A percentile compares a stretch with the other conserved stretches of the same genome.
These are phyloP conservation scores for Pythium sp. DNA, from an alignment of 352 stramenopile species.

Conservation along the genomic window DNA sequence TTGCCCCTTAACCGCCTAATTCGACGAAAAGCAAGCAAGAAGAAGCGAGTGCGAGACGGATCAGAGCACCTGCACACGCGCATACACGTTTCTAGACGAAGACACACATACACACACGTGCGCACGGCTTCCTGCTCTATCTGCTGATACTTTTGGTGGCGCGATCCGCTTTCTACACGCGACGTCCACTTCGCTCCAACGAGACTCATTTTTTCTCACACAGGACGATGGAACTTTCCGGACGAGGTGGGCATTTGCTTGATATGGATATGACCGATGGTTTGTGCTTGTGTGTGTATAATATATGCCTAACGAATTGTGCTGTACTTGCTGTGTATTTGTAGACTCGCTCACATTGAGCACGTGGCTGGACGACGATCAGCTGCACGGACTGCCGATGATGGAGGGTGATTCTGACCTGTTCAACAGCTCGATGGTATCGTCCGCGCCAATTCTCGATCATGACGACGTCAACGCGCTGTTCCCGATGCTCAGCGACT, in stretches of 20 bases:
- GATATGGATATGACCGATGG: not conserved
- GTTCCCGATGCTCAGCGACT: constrained; percentile 30
- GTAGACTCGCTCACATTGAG: constrained; percentile 33
- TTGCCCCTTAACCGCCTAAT: constrained; percentile 4
- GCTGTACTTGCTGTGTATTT: constrained; percentile 1
- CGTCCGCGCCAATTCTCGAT: constrained; percentile 23
- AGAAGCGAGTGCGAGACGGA: not conserved
- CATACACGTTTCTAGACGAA: not conserved
- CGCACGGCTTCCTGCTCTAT: not conserved
- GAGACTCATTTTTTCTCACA: not conserved
- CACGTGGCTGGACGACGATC: constrained; percentile 50
- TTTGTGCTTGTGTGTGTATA: constrained; percentile 16
- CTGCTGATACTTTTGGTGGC: not conserved
- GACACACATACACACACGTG: not conserved
- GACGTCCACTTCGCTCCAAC: not conserved
- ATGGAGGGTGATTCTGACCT: constrained; percentile 24
- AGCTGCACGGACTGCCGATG: constrained; percentile 33
- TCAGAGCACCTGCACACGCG: not conserved
- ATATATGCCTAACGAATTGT: constrained; percentile 10
- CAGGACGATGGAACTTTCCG: constrained; percentile 13
- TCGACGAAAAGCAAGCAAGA: not conserved
- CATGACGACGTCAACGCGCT: constrained; percentile 22
- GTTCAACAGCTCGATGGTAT: constrained; percentile 25
- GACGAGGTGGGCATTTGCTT: constrained; percentile 10
- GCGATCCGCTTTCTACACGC: not conserved